Base-by-base conservation (phyloP, 176 grass and related monocot species). In the Thinopyrum elongatum region DNA sequence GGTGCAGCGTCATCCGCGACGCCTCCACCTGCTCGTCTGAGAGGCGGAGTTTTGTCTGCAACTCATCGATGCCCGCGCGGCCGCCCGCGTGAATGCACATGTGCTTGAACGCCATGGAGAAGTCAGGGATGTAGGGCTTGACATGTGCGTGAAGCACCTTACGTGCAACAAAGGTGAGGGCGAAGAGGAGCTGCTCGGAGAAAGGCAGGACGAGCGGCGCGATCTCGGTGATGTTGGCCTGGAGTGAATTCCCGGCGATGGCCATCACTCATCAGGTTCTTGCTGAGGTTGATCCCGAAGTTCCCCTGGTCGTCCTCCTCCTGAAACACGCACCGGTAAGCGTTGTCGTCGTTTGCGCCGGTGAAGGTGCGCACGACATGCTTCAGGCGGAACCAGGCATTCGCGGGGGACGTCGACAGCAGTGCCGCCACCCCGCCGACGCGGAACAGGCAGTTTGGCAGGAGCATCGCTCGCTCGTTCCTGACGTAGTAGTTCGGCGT, bases 1-100 rank as follows among this genome's bases (percentile, higher is more conserved):
- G 85, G 86, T 94, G 92, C 82, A 94, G 92, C 76, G 92, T 88
- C 92, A 94, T 94, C 77, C 92, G 73, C 10, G 92, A 94, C 66
- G 92, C 85, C 89, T 94, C 92, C 82, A 94, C 89, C 55, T 91
- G 86, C 85, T 94, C 89, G 66, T 91, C 92, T 30, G 65, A 67
- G 15, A 67, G 65, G 0, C 2, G 3, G 63, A 30, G 63, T 0
- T 1, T 64, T 2, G 0, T 64, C 61, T 64, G 61, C 26, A 64
- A 26, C 61, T 64, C 61, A 0, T 13, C 42, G 42, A 46, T 46
- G 42, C 13, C 42, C 12, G 42, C 42, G 3, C 42, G 42, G 12
- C 42, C 42, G 12, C 42, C 42, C 0, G 42, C 42, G 42, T 46
- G 42, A 4, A 46, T 46, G 11, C 61, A 64, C 11, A 64, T 13